Base-by-base conservation (phyloP, 2,329 filamentous ascomycete species). In the Sordariomycetes sp. region DNA sequence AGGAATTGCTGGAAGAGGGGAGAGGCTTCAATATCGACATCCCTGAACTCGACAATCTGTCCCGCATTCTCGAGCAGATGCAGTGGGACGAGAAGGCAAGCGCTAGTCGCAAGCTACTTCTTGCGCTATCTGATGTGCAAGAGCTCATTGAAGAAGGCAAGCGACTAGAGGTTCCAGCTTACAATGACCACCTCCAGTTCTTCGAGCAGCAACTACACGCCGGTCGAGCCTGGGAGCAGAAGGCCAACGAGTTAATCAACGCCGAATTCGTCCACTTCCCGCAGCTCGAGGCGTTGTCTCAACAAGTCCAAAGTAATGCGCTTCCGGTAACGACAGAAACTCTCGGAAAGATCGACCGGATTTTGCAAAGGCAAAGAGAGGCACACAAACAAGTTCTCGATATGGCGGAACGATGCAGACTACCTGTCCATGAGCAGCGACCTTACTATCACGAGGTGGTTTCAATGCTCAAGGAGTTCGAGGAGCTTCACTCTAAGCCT, bases 361-460 rank as follows among this genome's bases (percentile, higher is more conserved):
- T 96, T 36, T 65, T 98, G 38, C 87, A 87, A 55, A 96, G 95
- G 59, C 92, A 98, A 55, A 81, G 92, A 15, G 92, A 96, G 53
- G 88, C 88, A 1, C 88, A 95, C 50, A 81, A 84, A 12, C 82
- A 88, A 47, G 94, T 98, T 35, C 63, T 87, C 32, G 82, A 83
- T 24, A 63, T 98, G 8, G 88, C 82, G 23, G 77, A 90, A 39
- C 78, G 81, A 37, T 90, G 82, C 42, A 83, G 79, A 43, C 70
- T 86, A 23, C 64, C 71, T 0, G 83, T 94, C 46, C 79, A 86
- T 48, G 72, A 74, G 26, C 81, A 86, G 46, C 75, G 92, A 18
- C 92, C 92, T 0, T 83, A 79, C 48, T 98, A 96, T 53, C 68
- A 75, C 23, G 90, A 96, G 47, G 86, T 95, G n/a, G 76, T 83